A percentile compares a stretch with the other conserved stretches of the same genome.
Conservation (phyloP, 164 flowering plant species). For the Vitis cinerea region DNA sequence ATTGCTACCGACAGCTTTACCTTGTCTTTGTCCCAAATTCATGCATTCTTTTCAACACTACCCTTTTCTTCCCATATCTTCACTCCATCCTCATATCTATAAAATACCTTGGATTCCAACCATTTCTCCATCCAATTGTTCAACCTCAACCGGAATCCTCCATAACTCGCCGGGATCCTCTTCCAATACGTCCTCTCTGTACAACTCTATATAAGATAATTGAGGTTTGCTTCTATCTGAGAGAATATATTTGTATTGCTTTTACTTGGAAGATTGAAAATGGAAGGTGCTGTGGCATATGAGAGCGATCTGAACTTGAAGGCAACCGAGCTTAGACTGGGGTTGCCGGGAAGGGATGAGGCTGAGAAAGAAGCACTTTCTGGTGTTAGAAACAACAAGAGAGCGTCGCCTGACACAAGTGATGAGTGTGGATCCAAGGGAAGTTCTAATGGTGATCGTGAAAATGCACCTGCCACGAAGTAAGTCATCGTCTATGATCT, state of each 20-base stretch:
- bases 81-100: slow-evolving; percentile 17
- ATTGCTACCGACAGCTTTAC: slow-evolving; percentile 54
- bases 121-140: no score
- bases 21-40: slow-evolving; percentile 56
- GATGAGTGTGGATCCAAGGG: slow-evolving; percentile 26
- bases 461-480: slow-evolving; percentile 59
- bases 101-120: slow-evolving; percentile 4
- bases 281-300: slow-evolving; percentile 27
- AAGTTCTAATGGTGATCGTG: slow-evolving; percentile 23
- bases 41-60: slow-evolving; percentile 16
- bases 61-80: no score
- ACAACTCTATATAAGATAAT: background rate
- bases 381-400: slow-evolving; percentile 44
- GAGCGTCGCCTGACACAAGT: slow-evolving; percentile 32
- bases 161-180: no score
- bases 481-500: slow-evolving; percentile 22
- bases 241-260: background rate
- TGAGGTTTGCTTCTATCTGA: background rate
- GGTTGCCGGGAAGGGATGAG: slow-evolving; percentile 56
- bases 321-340: slow-evolving; percentile 66
- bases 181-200: no score
- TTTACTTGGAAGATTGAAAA: slow-evolving; percentile 1
- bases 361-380: slow-evolving; percentile 20
- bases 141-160: no score
- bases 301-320: slow-evolving; percentile 52